Evolutionary conservation across 192 early-diverging fungal genomes (phyloP).

Genomic region (Lobosporangium transversale): DNA sequence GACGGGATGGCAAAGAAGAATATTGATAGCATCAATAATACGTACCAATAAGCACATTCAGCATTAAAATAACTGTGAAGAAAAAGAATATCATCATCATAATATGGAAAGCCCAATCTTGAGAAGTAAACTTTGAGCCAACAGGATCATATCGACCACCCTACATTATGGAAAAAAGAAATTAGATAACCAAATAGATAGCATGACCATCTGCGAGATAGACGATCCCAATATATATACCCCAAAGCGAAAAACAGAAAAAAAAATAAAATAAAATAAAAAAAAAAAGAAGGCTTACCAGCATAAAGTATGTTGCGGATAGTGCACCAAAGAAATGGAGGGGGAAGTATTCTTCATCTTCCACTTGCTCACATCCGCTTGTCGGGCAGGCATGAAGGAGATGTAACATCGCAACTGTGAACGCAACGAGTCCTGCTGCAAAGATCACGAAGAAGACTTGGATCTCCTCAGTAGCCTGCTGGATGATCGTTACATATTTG

Average conservation of each 20-base stretch:
- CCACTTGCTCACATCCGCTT: too few species aligned
- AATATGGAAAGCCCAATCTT: constrained; percentile 26
- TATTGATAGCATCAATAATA: too few species aligned
- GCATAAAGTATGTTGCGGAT: constrained; percentile 28
- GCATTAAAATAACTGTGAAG: constrained; percentile 31
- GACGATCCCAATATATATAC: neutral
- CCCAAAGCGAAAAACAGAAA: neutral
- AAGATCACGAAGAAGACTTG: constrained; percentile 27
- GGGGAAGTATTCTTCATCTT: too few species aligned
- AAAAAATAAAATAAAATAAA: too few species aligned
- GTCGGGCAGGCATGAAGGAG: constrained; percentile 5
- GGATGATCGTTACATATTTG: constrained; percentile 32
- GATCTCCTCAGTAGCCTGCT: constrained; percentile 21
- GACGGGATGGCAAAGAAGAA: too few species aligned
- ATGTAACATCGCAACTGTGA: constrained; percentile 17
- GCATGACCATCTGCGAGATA: neutral
- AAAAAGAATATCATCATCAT: constrained; percentile 33
- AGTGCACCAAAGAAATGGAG: constrained; percentile 26
- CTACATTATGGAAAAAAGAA: constrained; percentile 3
- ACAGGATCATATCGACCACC: constrained; percentile 23
- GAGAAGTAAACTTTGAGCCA: neutral
- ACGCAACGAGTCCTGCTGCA: constrained; percentile 8
- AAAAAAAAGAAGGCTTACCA: too few species aligned
- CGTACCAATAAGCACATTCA: constrained; percentile 37
- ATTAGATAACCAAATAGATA: neutral